Conservation (phyloP, 805 yeast species). For the Candida parachauliodes region DNA sequence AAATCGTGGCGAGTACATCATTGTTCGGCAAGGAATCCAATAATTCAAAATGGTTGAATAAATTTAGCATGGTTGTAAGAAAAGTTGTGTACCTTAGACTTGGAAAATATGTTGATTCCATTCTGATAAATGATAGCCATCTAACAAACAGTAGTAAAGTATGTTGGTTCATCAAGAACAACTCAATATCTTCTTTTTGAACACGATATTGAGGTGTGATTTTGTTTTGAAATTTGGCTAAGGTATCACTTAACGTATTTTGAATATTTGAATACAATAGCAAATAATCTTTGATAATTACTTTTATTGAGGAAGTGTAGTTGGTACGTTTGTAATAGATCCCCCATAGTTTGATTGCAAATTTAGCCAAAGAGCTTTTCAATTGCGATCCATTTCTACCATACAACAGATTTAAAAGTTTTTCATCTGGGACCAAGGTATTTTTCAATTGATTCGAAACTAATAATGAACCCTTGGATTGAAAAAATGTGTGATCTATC, state of each 20-base stretch:
- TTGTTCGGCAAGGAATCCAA: constrained; percentile 14
- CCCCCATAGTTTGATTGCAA: constrained; percentile 14
- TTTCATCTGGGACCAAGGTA: constrained; percentile 22
- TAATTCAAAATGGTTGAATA: constrained; percentile 21
- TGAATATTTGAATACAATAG: constrained; percentile 14
- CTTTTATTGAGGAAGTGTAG: constrained; percentile 9
- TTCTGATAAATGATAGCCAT: constrained; percentile 25
- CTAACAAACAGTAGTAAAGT: constrained; percentile 15
- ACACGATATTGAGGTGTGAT: background rate
- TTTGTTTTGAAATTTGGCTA: constrained; percentile 5
- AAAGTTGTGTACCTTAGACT: constrained; percentile 23
- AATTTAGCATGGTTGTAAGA: constrained; percentile 20
- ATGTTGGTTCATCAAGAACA: constrained; percentile 15
- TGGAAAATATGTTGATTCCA: constrained; percentile 27
- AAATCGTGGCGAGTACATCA: constrained; percentile 12
- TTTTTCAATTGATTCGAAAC: constrained; percentile 21
- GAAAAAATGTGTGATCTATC: constrained; percentile 24
- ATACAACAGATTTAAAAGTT: constrained; percentile 15
- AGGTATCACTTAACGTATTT: constrained; percentile 9
- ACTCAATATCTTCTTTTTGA: constrained; percentile 1
- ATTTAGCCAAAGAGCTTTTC: constrained; percentile 9
- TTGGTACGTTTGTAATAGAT: constrained; percentile 19
- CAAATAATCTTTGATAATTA: constrained; percentile 17
- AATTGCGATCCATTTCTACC: constrained; percentile 13
- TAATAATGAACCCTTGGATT: constrained; percentile 23